Conservation (phyloP, 2,329 filamentous ascomycete genomes). For the Penicillium freii region DNA sequence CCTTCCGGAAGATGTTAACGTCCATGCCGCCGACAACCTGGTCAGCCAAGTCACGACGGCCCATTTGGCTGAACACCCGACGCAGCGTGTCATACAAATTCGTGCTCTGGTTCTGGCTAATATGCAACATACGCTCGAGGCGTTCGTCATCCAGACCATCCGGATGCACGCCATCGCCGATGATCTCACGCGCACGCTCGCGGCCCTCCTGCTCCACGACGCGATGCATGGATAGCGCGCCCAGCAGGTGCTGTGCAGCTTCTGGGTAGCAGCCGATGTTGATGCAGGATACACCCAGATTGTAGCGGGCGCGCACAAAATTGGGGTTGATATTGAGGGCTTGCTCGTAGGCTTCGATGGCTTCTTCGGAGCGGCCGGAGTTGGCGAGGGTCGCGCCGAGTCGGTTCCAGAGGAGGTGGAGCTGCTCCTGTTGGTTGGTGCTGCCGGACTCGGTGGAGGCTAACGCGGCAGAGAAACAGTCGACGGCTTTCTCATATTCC, state of each 20-base stretch:
- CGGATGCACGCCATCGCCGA: constrained; percentile 56
- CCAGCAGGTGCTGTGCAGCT: constrained; percentile 87
- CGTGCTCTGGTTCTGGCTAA: constrained; percentile 84
- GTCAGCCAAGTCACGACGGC: constrained; percentile 80
- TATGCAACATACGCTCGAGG: constrained; percentile 78
- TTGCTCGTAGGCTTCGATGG: constrained; percentile 93
- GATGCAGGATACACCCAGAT: constrained; percentile 93
- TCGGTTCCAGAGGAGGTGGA: constrained; percentile 96
- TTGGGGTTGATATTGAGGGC: constrained; percentile 87
- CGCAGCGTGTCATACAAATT: constrained; percentile 94
- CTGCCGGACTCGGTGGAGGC: constrained; percentile 79
- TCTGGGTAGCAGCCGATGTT: constrained; percentile 95
- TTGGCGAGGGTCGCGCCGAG: constrained; percentile 95
- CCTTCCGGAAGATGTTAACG: constrained; percentile 79
- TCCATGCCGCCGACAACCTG: constrained; percentile 87
- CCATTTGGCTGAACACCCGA: constrained; percentile 96
- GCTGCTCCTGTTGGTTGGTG: constrained; percentile 78
- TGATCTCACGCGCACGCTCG: constrained; percentile 77
- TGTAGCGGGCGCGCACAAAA: constrained; percentile 95
- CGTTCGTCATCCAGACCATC: constrained; percentile 62
- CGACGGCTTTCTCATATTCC: constrained; percentile 96
- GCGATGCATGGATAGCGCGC: constrained; percentile 93
- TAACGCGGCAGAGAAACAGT: constrained; percentile 93
- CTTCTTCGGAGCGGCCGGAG: constrained; percentile 87
- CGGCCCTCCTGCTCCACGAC: constrained; percentile 82